Evolutionary conservation across 2,329 filamentous ascomycete species (phyloP).

Genomic region (Escovopsis sp.): DNA sequence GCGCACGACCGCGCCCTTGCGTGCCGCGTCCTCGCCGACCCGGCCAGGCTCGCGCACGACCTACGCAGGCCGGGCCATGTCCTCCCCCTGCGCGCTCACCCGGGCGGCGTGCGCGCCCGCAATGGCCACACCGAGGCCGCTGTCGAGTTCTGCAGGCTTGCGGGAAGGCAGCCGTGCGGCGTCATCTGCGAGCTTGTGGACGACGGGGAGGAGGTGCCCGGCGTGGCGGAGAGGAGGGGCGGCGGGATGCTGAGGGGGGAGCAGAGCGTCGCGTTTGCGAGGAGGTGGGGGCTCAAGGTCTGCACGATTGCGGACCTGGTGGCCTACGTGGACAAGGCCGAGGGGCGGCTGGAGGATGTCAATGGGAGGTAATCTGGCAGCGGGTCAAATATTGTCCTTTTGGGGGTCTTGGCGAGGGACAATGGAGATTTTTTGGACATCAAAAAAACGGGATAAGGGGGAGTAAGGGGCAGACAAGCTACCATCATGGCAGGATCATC

Average conservation of each 20-base stretch:
- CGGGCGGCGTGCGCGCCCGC: constrained; percentile 67
- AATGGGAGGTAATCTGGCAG: too few relatives aligned
- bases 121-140: constrained; percentile 87
- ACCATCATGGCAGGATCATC: too few relatives aligned
- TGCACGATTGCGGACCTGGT: constrained; percentile 92
- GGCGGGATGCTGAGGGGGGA: constrained; percentile 89
- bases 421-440: too few relatives aligned
- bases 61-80: constrained; percentile 83
- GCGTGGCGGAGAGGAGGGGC: constrained; percentile 46
- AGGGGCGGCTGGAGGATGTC: constrained; percentile 36
- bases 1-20: constrained; percentile 76
- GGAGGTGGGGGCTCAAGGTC: constrained; percentile 76
- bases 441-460: too few relatives aligned
- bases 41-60: constrained; percentile 34
- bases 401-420: too few relatives aligned
- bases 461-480: too few relatives aligned
- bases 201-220: constrained; percentile 59
- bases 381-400: too few relatives aligned
- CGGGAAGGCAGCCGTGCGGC: constrained; percentile 60
- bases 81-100: constrained; percentile 63
- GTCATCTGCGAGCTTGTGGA: constrained; percentile 89
- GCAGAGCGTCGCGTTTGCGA: constrained; percentile 75
- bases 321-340: constrained; percentile 58
- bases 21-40: constrained; percentile 61
- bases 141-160: constrained; percentile 74